Base-by-base conservation (phyloP, 345 rosid genomes). In the Trapa bicornis region DNA sequence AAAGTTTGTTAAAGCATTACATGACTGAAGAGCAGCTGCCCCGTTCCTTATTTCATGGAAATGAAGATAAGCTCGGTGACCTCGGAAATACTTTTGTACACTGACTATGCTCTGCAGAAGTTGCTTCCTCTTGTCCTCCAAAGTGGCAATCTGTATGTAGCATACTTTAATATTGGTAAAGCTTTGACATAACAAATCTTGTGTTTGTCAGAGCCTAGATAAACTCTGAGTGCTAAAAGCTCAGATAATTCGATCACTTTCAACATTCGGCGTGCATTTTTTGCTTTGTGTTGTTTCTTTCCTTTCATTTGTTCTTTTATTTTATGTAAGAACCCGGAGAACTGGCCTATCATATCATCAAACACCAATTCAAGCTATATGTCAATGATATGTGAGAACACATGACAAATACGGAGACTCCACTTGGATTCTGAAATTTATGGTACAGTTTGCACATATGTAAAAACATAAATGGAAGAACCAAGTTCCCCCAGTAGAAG, bases 101-200 rank as follows among this genome's bases (percentile, higher is more conserved):
- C 81, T 78, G 61, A 87, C 63, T 77, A 90, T 77, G 69, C 89
- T 87, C 65, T 65, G 83, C 72, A 88, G 62, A 74, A 80, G 72
- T 63, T 75, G 80, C 68, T 79, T 90, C 81, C 96, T 86, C 75
- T 70, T 78, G 73, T 82, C 81, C 77, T 93, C 99, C 79, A 93
- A 77, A 62, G 69, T 74, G 42, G 82, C 85, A 77, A 87, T 81
- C 98, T 93, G 80, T 22, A 67, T 53, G 3, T 16, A 67, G 38
- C 63, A 58, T 9, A 58, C 32, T 35, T 11, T 2, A 58, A 32
- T 5, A 33, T 58, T 8, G 32, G 63, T 11, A 58, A 32, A 58
- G 10, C 38, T 8, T 32, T 32, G 63, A 57, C 37, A 3, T 22
- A 22, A 5, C 37, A 58, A 32, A 58, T n/a, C 15, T 29, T 58